A percentile compares a stretch with the other conserved stretches of the same genome.
These are phyloP conservation scores for Fraxinus sp. DNA, from an alignment of 305 asterid genomes.

Conservation along the genomic window DNA sequence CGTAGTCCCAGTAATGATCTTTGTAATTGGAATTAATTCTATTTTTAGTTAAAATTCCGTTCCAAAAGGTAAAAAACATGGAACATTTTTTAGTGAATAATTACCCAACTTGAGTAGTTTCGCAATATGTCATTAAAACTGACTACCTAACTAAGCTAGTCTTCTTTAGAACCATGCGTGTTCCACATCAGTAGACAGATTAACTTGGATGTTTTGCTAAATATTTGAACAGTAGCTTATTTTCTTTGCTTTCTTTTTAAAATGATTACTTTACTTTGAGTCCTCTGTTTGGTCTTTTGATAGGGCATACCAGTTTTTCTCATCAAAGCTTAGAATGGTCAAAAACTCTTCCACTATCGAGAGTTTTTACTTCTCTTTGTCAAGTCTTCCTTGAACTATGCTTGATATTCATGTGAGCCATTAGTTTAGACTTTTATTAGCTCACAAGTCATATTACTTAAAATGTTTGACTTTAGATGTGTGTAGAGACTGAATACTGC, in stretches of 20 bases:
- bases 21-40: neutral
- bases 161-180: neutral
- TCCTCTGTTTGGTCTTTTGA: neutral
- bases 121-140: neutral
- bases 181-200: neutral
- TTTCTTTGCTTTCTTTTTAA: neutral
- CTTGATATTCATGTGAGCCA: neutral
- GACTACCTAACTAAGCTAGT: neutral
- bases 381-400: neutral
- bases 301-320: neutral
- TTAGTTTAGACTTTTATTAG: neutral
- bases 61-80: neutral
- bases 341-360: neutral
- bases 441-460: neutral
- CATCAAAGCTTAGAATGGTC: neutral
- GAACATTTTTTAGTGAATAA: neutral
- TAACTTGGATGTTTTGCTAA: neutral
- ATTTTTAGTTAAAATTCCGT: neutral
- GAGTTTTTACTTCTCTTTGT: neutral
- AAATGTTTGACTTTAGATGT: neutral
- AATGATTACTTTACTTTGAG: neutral
- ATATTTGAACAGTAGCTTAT: neutral
- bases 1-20: neutral
- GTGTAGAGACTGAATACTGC: slow-evolving; percentile 18
- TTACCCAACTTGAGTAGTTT: neutral